phyloP scores from a whole-genome alignment of 768 basidiomycete species.

The Stropharia rugosoannulata region DNA sequence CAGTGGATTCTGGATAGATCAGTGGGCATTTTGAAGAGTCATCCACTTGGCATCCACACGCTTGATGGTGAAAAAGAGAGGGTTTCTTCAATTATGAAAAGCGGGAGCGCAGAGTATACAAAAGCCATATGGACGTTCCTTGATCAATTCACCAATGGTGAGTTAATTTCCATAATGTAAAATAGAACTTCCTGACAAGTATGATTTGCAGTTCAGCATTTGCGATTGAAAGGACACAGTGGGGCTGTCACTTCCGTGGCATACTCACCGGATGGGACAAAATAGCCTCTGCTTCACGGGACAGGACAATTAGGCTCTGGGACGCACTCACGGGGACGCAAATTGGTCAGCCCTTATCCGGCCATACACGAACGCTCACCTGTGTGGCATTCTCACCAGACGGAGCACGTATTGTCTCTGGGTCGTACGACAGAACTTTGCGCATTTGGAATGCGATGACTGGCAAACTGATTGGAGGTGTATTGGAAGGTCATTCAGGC shows the following conservation, averaged over 20 bases:
- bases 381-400: conserved; percentile 9
- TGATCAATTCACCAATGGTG: no score
- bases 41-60: no score
- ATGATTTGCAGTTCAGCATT: background rate
- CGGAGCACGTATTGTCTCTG: conserved; percentile 2
- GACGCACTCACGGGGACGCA: conserved; percentile 5
- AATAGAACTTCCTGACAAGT: conserved; percentile 5
- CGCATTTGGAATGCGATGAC: conserved; percentile 9
- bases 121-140: no score
- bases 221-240: background rate
- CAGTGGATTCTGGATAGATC: no score
- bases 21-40: no score
- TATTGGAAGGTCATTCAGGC: background rate
- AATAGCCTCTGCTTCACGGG: conserved; percentile 5
- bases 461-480: background rate
- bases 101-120: no score
- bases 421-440: conserved; percentile 2
- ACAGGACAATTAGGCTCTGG: conserved; percentile 11
- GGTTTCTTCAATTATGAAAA: no score
- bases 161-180: background rate
- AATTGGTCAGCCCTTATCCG: background rate
- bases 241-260: conserved; percentile 3
- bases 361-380: conserved; percentile 2
- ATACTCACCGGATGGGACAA: conserved; percentile 5
- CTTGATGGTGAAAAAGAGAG: no score